Base-by-base conservation (phyloP, 164 flowering plant genomes). In the Euptelea pleiosperma region DNA sequence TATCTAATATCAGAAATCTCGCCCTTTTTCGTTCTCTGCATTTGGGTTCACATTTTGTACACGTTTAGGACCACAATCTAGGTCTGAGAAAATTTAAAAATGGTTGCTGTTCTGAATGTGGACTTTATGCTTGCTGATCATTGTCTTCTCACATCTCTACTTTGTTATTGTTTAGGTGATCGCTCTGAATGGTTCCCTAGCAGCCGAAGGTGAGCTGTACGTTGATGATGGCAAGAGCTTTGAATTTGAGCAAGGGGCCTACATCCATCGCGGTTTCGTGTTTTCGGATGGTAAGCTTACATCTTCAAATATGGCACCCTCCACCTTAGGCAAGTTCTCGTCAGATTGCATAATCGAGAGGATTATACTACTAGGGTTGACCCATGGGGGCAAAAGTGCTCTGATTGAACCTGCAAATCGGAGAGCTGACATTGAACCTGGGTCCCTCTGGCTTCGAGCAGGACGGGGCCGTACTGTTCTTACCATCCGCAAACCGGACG, bases 181-280 rank as follows among this genome's bases (percentile, higher is more conserved):
- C 18, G 98, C 96, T 16, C 79, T 91, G 15, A 84, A 94, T 64
- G 73, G 87, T 66, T 82, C 98, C 51, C 65, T 58, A 61, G 80
- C 60, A 31, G 99, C 99, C 16, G 99, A 87, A 77, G 99, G 99
- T 35, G 91, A 87, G 58, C 87, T 94, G 33, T 94, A 94, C 40
- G 34, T 91, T 14, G 98, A 91, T 61, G 99, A 94, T 61, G 98
- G 99, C 49, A 87, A 82, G 77, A 89, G 91, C 81, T 89, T 79
- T 66, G 89, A 84, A 15, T 94, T 89, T 57, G 62, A 69, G 63
- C 60, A 75, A 52, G 99, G 98, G 14, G 91, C 89, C 21, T 89
- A 70, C 72, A 83, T 91, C 57, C 98, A 94, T 61, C 90, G 96
- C 8, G 85, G 74, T 12, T 94, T 94, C 49, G 66, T 84, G 16